Percentiles rank a stretch among this genome's conserved stretches.
Conservation (phyloP, 1,139 yeast genomes). For the Geotrichum europaeum region DNA sequence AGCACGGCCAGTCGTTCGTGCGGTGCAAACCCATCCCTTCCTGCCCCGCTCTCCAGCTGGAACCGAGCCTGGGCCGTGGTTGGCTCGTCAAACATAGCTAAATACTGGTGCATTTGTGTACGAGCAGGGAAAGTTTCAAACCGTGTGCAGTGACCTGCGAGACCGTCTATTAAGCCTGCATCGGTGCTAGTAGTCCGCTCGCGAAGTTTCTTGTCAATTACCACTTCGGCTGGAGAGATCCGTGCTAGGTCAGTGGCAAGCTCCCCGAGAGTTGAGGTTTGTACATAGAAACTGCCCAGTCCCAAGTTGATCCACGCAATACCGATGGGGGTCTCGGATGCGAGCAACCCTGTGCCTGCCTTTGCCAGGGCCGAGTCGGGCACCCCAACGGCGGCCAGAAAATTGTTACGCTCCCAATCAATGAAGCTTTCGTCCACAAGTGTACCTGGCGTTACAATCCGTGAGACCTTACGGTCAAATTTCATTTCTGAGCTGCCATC, state of each 20-base stretch:
- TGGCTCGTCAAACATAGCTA: neutral
- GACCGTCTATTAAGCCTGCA: neutral
- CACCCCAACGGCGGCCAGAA: conserved; percentile 49
- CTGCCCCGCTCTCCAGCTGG: neutral
- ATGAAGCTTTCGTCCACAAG: conserved; percentile 80
- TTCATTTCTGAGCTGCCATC: conserved; percentile 29
- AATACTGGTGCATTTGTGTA: neutral
- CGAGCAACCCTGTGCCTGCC: conserved; percentile 16
- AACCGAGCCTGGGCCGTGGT: neutral
- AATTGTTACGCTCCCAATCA: conserved; percentile 67
- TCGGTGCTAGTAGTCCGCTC: conserved; percentile 22
- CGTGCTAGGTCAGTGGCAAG: conserved; percentile 57
- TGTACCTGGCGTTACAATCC: conserved; percentile 91
- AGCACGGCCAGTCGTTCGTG: conserved; percentile 42
- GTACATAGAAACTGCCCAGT: conserved; percentile 69
- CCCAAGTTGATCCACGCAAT: conserved; percentile 87
- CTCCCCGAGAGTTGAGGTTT: conserved; percentile 52
- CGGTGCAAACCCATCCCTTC: neutral
- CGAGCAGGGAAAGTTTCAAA: neutral
- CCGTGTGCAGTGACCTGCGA: neutral
- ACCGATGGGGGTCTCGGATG: conserved; percentile 49
- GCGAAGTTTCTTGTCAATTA: conserved; percentile 39
- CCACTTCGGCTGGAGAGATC: conserved; percentile 61
- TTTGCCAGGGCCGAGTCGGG: conserved; percentile 14
- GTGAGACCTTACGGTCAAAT: conserved; percentile 62